Conservation (phyloP, 2,329 filamentous ascomycete genomes). For the Talaromyces sp. region DNA sequence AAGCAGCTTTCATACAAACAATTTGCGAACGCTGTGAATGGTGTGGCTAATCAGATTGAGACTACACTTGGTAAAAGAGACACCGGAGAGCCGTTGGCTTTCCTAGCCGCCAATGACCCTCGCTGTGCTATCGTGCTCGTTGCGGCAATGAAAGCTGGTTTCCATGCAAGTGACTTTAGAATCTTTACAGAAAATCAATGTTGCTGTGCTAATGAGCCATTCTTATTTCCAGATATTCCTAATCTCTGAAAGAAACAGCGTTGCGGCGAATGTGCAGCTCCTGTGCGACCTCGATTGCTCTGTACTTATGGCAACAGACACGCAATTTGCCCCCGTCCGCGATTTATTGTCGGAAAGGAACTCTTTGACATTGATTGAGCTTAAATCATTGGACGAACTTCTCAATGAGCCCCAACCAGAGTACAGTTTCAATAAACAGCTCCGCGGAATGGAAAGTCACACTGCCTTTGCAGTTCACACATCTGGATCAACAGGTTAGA, state of each 20-base stretch:
- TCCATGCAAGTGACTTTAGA: background rate
- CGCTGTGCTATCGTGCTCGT: slow-evolving; percentile 1
- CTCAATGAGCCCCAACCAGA: background rate
- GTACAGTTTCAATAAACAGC: background rate
- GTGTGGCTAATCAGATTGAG: slow-evolving; percentile 1
- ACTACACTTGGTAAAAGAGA: background rate
- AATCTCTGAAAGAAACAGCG: slow-evolving; percentile 4
- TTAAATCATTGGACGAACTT: background rate
- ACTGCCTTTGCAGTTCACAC: slow-evolving; percentile 5
- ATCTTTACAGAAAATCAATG: background rate
- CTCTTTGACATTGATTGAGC: background rate
- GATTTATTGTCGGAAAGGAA: background rate
- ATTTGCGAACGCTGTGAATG: slow-evolving; percentile 8
- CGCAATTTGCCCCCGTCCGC: background rate
- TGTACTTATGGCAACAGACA: slow-evolving; percentile 1
- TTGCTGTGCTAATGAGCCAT: background rate
- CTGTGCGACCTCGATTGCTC: background rate
- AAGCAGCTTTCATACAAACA: slow-evolving; percentile 1
- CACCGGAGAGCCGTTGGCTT: background rate
- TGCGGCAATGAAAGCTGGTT: slow-evolving; percentile 8
- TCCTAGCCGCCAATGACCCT: background rate
- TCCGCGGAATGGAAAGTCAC: background rate
- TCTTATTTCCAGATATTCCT: background rate
- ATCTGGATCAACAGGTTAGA: slow-evolving; percentile 7
- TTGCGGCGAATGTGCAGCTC: background rate